A percentile compares a stretch with the other conserved stretches of the same genome.
phyloP scores from a whole-genome alignment of 2,329 filamentous ascomycete genomes.

The Fusarium clavum region DNA sequence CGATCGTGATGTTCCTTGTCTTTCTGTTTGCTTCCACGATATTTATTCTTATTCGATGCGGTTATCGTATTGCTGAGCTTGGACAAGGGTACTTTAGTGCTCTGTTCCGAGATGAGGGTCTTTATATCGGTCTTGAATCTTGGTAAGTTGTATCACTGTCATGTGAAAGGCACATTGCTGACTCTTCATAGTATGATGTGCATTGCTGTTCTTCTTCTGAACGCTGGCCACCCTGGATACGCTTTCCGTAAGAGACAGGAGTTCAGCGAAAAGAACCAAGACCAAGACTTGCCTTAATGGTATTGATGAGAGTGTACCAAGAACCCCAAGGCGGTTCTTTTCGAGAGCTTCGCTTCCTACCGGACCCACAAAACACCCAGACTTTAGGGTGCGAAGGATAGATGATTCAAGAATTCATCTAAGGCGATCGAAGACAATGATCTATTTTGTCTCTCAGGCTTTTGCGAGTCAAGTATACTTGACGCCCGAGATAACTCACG shows the following conservation, averaged over 20 bases:
- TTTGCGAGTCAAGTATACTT: background rate
- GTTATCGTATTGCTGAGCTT: slow-evolving; percentile 70
- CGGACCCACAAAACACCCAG: too few relatives aligned
- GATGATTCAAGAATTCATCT: background rate
- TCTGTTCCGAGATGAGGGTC: slow-evolving; percentile 41
- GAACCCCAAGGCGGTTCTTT: too few relatives aligned
- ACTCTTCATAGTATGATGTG: slow-evolving; percentile 40
- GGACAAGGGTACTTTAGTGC: slow-evolving; percentile 62
- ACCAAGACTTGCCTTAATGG: background rate
- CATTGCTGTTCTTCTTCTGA: slow-evolving; percentile 37
- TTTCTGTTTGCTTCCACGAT: slow-evolving; percentile 64
- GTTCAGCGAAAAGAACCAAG: slow-evolving; percentile 13
- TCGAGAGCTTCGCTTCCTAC: background rate
- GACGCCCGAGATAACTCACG: background rate
- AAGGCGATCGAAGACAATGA: fast-evolving
- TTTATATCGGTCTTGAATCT: slow-evolving; percentile 45
- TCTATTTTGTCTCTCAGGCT: background rate
- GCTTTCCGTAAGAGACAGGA: slow-evolving; percentile 16
- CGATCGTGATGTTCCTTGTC: slow-evolving; percentile 61
- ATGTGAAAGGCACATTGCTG: background rate
- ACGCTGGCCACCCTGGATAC: slow-evolving; percentile 40
- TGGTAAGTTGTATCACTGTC: slow-evolving; percentile 23
- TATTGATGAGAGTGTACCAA: background rate
- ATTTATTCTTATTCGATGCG: slow-evolving; percentile 66
- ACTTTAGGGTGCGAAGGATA: background rate